Evolutionary conservation across 1,284 basidiomycete species (phyloP).

Genomic region (Sanghuangporus sanghuang): DNA sequence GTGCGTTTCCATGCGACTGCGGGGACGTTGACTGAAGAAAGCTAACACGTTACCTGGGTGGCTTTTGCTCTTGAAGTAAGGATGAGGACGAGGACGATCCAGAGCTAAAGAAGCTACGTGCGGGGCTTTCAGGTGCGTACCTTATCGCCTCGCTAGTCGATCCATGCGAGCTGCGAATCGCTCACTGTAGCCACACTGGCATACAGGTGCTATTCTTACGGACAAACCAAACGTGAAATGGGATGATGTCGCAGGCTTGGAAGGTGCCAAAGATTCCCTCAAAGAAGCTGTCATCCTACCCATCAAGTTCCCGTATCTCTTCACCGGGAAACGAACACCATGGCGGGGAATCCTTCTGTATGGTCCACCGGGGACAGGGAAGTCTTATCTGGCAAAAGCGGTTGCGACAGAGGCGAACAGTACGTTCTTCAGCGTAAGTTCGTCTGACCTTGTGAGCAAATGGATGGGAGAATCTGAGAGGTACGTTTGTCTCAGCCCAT

Average conservation of each 20-base stretch:
- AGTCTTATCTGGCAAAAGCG: slow-evolving; percentile 94
- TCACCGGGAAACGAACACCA: slow-evolving; percentile 96
- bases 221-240: slow-evolving; percentile 97
- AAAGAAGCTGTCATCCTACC: slow-evolving; percentile 99
- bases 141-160: background rate
- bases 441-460: slow-evolving; percentile 94
- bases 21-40: background rate
- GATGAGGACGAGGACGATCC: slow-evolving; percentile 78
- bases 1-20: slow-evolving; percentile 36
- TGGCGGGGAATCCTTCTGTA: slow-evolving; percentile 96
- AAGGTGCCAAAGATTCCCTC: slow-evolving; percentile 90
- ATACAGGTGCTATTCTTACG: slow-evolving; percentile 72
- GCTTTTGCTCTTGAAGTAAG: slow-evolving; percentile 38
- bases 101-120: slow-evolving; percentile 92
- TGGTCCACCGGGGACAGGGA: slow-evolving; percentile 94
- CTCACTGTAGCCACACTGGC: background rate
- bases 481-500: slow-evolving; percentile 39
- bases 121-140: slow-evolving; percentile 63
- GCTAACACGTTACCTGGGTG: background rate
- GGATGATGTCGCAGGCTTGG: slow-evolving; percentile 97
- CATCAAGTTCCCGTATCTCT: slow-evolving; percentile 98
- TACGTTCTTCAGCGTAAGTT: slow-evolving; percentile 97
- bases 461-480: slow-evolving; percentile 99
- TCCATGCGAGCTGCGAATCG: background rate
- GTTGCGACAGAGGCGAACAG: slow-evolving; percentile 99